A percentile compares a stretch with the other conserved stretches of the same genome.
These are phyloP conservation scores for Zygotorulaspora chibaensis DNA, from an alignment of 805 yeast species.

Conservation along the genomic window DNA sequence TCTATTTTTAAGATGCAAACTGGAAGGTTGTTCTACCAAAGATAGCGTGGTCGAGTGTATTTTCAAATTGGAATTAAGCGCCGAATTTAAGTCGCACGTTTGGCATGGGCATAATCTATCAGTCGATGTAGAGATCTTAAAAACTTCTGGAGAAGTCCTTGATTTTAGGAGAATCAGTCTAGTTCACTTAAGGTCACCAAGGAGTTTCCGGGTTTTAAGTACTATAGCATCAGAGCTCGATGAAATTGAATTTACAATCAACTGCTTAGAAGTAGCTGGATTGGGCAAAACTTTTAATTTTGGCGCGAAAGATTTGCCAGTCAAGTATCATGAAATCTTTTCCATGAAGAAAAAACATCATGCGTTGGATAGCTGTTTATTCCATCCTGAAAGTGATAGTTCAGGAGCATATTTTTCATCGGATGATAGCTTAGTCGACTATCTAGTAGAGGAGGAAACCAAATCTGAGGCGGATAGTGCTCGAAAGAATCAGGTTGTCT, in stretches of 20 bases:
- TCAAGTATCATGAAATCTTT: background rate
- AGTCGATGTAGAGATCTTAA: constrained; percentile 31
- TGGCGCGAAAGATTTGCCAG: constrained; percentile 8
- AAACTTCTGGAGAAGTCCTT: constrained; percentile 36
- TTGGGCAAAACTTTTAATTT: constrained; percentile 15
- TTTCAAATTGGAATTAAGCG: constrained; percentile 25
- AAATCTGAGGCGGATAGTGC: constrained; percentile 2
- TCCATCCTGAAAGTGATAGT: constrained; percentile 10
- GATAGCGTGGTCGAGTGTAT: constrained; percentile 9
- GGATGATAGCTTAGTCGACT: constrained; percentile 31
- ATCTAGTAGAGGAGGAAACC: constrained; percentile 9
- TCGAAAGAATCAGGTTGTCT: background rate
- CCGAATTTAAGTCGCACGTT: constrained; percentile 14
- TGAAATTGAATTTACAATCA: constrained; percentile 29
- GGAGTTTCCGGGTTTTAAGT: constrained; percentile 29
- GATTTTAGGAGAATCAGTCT: constrained; percentile 43
- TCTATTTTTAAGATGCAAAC: constrained; percentile 25
- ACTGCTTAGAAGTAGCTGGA: constrained; percentile 41
- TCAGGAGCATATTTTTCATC: constrained; percentile 13
- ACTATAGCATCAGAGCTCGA: constrained; percentile 20
- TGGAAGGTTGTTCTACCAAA: constrained; percentile 12
- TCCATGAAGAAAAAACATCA: background rate
- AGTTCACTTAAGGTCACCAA: constrained; percentile 24
- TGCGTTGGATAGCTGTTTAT: constrained; percentile 9
- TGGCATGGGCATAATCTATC: constrained; percentile 38